A percentile compares a stretch with the other conserved stretches of the same genome.
phyloP scores from a whole-genome alignment of 495 filamentous ascomycete genomes.

The Aspergillus heteromorphus region DNA sequence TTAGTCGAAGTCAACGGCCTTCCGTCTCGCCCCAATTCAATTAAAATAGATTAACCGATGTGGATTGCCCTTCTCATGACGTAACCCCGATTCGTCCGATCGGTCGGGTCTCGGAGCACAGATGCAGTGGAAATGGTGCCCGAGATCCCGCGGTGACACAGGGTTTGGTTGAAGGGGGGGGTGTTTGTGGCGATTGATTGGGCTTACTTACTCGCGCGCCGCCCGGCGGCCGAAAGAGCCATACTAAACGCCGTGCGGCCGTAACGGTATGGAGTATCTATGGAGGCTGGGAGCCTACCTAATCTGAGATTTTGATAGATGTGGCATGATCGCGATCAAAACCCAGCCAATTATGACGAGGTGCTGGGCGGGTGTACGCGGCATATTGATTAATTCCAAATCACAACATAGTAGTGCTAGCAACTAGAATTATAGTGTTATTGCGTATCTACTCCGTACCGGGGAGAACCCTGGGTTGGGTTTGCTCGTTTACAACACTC shows the following conservation, averaged over 20 bases:
- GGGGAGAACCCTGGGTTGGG: no score
- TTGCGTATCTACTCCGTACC: no score
- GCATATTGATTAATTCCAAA: neutral
- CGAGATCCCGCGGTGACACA: neutral
- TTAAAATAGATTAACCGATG: neutral
- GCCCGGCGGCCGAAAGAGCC: neutral
- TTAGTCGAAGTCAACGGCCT: neutral
- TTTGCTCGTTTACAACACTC: no score
- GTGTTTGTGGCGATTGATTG: neutral
- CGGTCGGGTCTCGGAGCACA: neutral
- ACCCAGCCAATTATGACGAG: neutral
- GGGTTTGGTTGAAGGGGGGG: neutral
- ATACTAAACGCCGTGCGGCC: neutral
- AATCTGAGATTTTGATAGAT: neutral
- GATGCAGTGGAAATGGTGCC: neutral
- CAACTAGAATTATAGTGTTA: no score
- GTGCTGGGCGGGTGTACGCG: neutral
- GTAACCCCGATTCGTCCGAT: neutral
- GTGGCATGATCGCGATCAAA: neutral
- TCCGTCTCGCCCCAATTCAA: neutral
- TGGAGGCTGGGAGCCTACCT: neutral
- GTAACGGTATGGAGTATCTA: neutral
- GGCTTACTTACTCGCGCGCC: neutral
- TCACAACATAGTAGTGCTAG: neutral
- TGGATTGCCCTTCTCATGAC: neutral